Evolutionary conservation across 2,329 filamentous ascomycete genomes (phyloP).

Genomic region (Monilinia aucupariae): DNA sequence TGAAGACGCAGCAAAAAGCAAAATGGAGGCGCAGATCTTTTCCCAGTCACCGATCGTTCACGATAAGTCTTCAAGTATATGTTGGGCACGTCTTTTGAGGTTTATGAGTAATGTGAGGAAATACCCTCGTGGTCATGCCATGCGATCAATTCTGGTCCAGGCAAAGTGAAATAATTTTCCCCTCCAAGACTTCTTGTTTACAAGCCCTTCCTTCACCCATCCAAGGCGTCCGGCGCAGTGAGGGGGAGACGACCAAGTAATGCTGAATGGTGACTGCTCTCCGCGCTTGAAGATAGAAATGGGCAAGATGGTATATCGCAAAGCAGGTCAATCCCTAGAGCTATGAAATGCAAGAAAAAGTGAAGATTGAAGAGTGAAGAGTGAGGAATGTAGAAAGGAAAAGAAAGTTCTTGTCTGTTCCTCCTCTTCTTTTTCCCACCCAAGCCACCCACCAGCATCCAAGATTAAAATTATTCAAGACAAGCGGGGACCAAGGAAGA

Average conservation of each 20-base stretch:
- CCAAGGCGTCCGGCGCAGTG: conserved; percentile 1
- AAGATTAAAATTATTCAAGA: conserved; percentile 7
- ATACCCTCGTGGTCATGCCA: not conserved
- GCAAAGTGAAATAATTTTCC: not conserved
- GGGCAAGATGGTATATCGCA: not conserved
- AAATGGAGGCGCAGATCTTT: not conserved
- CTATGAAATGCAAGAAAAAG: not conserved
- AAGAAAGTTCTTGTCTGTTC: not conserved
- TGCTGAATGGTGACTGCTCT: not conserved
- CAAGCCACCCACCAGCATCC: conserved; percentile 1
- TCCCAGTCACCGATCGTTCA: not conserved
- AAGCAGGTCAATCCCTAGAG: not conserved
- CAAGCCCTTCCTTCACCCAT: not conserved
- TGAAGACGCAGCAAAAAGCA: conserved; percentile 1
- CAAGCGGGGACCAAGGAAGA: not conserved
- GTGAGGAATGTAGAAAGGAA: not conserved
- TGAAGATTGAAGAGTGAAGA: not conserved
- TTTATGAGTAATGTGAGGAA: not conserved
- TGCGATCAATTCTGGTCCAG: not conserved
- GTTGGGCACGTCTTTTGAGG: not conserved
- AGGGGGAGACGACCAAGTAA: not conserved
- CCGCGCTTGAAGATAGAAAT: not conserved
- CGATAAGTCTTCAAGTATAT: not conserved
- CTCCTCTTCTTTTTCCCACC: too few species aligned
- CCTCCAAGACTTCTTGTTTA: conserved; percentile 2